Base-by-base conservation (phyloP, 495 filamentous ascomycete genomes). In the Aspergillus bertholletiae region DNA sequence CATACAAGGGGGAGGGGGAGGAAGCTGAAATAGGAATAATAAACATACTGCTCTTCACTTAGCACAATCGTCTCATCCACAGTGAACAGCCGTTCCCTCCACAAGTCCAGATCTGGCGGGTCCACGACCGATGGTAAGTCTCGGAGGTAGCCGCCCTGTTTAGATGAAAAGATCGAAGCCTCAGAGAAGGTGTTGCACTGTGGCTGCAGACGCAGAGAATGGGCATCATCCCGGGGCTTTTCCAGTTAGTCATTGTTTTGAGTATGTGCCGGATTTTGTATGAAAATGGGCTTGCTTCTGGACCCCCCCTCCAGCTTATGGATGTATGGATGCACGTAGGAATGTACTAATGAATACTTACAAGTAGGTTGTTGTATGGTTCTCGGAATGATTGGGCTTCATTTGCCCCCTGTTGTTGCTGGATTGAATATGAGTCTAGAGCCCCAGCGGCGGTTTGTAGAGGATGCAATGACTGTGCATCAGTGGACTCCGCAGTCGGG, bases 61-160 rank as follows among this genome's bases (percentile, higher is more conserved):
- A 96, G 63, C 7, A 81, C 82, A 44, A 96, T 86, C 11, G 76
- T 80, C 24, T 89, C 85, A 57, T 92, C 83, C 15, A 93, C 84
- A 62, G 89, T 74, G 67, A 95, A 96, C 40, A 95, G 73, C 61
- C 78, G 84, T 55, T 86, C 76, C 52, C 90, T 80, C 90, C 90
- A 96, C 50, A 76, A 71, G 15, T 82, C 75, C 39, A 95, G 80
- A 56, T 88, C 74, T 2, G 88, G 87, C 32, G 89, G 88, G 56
- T 89, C 70, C 12, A 80, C 68, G 23, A 90, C 75, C 52, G 85
- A 72, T 67, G 77, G 85, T 55, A 79, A 72, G 37, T 82, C 74
- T 66, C 81, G 63, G 63, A 84, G 69, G 67, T 86, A 73, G 39
- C 80, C 73, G 13, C 63, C 58, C 7, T 54, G 37, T 46, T 60